Percentiles rank a stretch among this genome's conserved stretches.
Conservation (phyloP, 2,329 filamentous ascomycete genomes). For the Talaromyces sp. region DNA sequence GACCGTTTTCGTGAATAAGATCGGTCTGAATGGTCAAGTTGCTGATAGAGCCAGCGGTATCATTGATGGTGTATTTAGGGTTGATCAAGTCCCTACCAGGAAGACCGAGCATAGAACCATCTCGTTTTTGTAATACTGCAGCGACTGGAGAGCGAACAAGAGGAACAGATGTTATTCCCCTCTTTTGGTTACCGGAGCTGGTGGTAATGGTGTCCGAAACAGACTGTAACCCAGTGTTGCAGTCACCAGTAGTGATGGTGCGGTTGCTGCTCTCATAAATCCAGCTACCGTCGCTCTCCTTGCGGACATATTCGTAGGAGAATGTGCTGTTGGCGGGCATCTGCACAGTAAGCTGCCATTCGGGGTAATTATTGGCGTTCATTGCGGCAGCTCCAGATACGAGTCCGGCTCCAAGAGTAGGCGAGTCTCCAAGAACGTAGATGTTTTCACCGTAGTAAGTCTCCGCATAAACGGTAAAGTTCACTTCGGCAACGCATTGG, state of each 20-base stretch:
- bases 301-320: conserved; percentile 21
- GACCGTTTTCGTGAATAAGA: conserved; percentile 63
- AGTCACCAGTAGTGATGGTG: conserved; percentile 20
- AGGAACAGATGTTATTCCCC: conserved; percentile 3
- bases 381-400: conserved; percentile 12
- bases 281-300: conserved; percentile 19
- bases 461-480: conserved; percentile 14
- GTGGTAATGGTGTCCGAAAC: conserved; percentile 19
- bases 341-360: conserved; percentile 21
- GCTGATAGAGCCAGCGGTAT: conserved; percentile 53
- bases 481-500: conserved; percentile 22
- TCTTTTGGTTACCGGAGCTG: conserved; percentile 13
- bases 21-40: conserved; percentile 66
- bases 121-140: conserved; percentile 15
- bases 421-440: conserved; percentile 17
- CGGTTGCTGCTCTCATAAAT: conserved; percentile 19
- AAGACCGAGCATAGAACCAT: conserved; percentile 55
- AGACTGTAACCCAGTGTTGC: conserved; percentile 15
- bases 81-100: conserved; percentile 63
- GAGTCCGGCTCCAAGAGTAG: conserved; percentile 11
- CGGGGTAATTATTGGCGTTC: conserved; percentile 17
- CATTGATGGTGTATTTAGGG: conserved; percentile 65
- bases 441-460: conserved; percentile 18
- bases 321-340: conserved; percentile 20
- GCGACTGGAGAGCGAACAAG: conserved; percentile 4